Conservation (phyloP, 2,329 filamentous ascomycete genomes). For the Talaromyces pinophilus region DNA sequence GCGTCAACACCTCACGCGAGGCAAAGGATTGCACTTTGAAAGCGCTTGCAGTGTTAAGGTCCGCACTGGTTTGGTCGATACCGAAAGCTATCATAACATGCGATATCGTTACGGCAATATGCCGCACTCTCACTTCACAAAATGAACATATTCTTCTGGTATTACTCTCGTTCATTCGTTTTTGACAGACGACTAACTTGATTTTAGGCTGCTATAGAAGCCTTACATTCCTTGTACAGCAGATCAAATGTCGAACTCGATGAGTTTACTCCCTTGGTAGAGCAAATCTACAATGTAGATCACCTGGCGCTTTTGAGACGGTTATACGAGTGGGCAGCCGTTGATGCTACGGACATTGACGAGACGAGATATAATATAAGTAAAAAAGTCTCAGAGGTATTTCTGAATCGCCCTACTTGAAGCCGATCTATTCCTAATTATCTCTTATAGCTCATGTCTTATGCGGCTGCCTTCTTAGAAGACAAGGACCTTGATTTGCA, state of each 20-base stretch:
- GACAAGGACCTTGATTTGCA: slow-evolving; percentile 70
- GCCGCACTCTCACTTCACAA: slow-evolving; percentile 67
- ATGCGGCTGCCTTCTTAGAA: slow-evolving; percentile 80
- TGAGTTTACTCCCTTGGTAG: slow-evolving; percentile 75
- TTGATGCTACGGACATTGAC: slow-evolving; percentile 79
- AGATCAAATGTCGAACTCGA: slow-evolving; percentile 72
- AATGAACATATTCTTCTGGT: slow-evolving; percentile 75
- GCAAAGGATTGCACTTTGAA: slow-evolving; percentile 72
- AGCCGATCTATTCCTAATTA: slow-evolving; percentile 5
- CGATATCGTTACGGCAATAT: slow-evolving; percentile 69
- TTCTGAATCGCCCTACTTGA: slow-evolving; percentile 23
- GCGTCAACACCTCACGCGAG: slow-evolving; percentile 65
- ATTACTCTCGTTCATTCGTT: slow-evolving; percentile 21
- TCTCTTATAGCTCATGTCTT: slow-evolving; percentile 71
- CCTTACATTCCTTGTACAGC: slow-evolving; percentile 78
- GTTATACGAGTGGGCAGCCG: slow-evolving; percentile 76
- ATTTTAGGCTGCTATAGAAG: slow-evolving; percentile 73
- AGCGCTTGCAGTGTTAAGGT: slow-evolving; percentile 73
- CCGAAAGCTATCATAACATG: slow-evolving; percentile 76
- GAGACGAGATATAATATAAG: slow-evolving; percentile 88
- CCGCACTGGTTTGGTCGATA: slow-evolving; percentile 83
- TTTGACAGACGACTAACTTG: not conserved
- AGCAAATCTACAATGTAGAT: slow-evolving; percentile 73
- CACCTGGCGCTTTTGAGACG: slow-evolving; percentile 71
- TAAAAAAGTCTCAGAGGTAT: slow-evolving; percentile 91